A percentile compares a stretch with the other conserved stretches of the same genome.
phyloP scores from a whole-genome alignment of 1,284 basidiomycete genomes.

The Malassezia cuniculi region DNA sequence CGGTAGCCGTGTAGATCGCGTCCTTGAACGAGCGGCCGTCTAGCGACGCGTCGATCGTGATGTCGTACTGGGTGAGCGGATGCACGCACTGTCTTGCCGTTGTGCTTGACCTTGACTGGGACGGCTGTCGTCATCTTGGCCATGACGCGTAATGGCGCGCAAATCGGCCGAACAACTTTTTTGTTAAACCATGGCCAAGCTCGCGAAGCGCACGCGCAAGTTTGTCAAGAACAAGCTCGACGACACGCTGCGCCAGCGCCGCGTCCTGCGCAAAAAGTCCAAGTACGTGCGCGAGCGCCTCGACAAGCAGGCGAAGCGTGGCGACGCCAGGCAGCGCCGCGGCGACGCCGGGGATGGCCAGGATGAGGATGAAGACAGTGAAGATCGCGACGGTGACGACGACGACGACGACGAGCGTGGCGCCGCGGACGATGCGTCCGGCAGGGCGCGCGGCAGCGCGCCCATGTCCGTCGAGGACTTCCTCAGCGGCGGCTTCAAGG shows the following conservation, averaged over 20 bases:
- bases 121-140: conserved; percentile 41
- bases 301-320: conserved; percentile 9
- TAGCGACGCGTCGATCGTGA: conserved; percentile 55
- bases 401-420: conserved; percentile 15
- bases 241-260: conserved; percentile 31
- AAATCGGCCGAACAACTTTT: too few species aligned
- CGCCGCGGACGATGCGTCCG: background rate
- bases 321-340: conserved; percentile 13
- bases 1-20: conserved; percentile 64
- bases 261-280: conserved; percentile 32
- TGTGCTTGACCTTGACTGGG: conserved; percentile 73
- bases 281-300: conserved; percentile 22
- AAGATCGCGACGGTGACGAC: conserved; percentile 5
- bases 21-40: conserved; percentile 68
- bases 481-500: conserved; percentile 37
- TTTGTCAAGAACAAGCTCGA: conserved; percentile 37
- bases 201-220: conserved; percentile 40
- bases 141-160: conserved; percentile 18
- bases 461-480: conserved; percentile 42
- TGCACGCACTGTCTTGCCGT: conserved; percentile 56
- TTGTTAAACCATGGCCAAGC: conserved; percentile 40
- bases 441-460: conserved; percentile 10
- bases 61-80: conserved; percentile 45
- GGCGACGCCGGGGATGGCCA: conserved; percentile 10
- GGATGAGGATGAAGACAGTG: conserved; percentile 15